Conservation (phyloP, 495 filamentous ascomycete genomes). For the Hypoxylon lenormandii region DNA sequence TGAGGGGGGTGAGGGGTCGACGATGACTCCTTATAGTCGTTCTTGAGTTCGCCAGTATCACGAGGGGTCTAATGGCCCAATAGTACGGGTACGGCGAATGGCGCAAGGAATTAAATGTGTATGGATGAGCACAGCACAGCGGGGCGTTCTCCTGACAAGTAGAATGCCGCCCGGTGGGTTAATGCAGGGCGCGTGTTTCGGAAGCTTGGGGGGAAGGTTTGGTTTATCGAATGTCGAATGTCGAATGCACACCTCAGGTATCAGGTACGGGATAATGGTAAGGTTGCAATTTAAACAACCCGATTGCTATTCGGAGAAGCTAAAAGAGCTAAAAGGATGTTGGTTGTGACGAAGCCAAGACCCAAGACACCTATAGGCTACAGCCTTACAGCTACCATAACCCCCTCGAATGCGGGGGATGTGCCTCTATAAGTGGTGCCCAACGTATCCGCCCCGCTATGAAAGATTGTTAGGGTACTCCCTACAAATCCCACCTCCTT, state of each 20-base stretch:
- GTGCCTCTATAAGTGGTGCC: neutral
- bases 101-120: slow-evolving; percentile 20
- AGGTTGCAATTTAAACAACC: slow-evolving; percentile 12
- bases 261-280: slow-evolving; percentile 19
- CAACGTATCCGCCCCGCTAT: no score
- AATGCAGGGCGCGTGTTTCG: slow-evolving; percentile 28
- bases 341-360: slow-evolving; percentile 35
- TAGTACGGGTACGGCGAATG: neutral
- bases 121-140: slow-evolving; percentile 6
- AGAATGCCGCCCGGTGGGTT: neutral
- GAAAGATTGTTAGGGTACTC: no score
- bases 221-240: slow-evolving; percentile 1
- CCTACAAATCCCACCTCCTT: no score
- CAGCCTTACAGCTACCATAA: neutral
- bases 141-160: slow-evolving; percentile 1
- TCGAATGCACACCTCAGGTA: slow-evolving; percentile 31
- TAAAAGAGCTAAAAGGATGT: slow-evolving; percentile 11
- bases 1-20: slow-evolving; percentile 57
- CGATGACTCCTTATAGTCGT: slow-evolving; percentile 36
- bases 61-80: slow-evolving; percentile 29
- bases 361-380: slow-evolving; percentile 10
- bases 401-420: slow-evolving; percentile 20
- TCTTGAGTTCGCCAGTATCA: slow-evolving; percentile 37
- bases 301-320: slow-evolving; percentile 16
- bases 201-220: slow-evolving; percentile 11